phyloP scores from a whole-genome alignment of 345 rosid species.

The Populus pruinosa region DNA sequence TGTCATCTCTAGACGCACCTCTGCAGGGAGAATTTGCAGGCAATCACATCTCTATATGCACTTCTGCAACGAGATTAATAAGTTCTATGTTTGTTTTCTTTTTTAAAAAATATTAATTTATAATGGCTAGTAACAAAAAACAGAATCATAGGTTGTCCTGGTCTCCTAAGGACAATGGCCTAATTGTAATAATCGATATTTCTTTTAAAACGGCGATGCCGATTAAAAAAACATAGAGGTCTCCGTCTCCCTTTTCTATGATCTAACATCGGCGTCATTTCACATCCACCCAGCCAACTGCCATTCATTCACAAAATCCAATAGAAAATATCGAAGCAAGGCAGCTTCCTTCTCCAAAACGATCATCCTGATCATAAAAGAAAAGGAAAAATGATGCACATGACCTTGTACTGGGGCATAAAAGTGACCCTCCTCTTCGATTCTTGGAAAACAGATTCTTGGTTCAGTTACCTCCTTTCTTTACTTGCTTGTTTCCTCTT shows the following conservation, averaged over 20 bases:
- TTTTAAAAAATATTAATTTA: too few relatives aligned
- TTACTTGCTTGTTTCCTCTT: constrained; percentile 25
- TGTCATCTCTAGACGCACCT: too few relatives aligned
- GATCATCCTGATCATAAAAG: neutral
- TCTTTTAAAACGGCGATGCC: too few relatives aligned
- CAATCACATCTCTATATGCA: too few relatives aligned
- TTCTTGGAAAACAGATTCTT: constrained; percentile 28
- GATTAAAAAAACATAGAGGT: too few relatives aligned
- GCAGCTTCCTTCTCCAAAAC: neutral
- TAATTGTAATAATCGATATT: too few relatives aligned
- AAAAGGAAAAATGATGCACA: constrained; percentile 26
- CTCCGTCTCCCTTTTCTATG: neutral
- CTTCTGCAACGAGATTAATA: too few relatives aligned
- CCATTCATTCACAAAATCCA: neutral
- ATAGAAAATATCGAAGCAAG: neutral
- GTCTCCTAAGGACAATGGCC: too few relatives aligned
- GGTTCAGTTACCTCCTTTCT: constrained; percentile 18
- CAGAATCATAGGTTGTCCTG: too few relatives aligned
- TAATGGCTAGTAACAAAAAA: too few relatives aligned
- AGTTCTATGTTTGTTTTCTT: too few relatives aligned
- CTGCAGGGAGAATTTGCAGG: too few relatives aligned
- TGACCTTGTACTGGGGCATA: constrained; percentile 33
- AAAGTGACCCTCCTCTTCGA: constrained; percentile 27
- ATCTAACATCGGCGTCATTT: neutral
- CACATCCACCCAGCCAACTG: neutral